These are phyloP conservation scores for Oryza brachyantha DNA, from an alignment of 176 grass and related monocot species.

Conservation along the genomic window DNA sequence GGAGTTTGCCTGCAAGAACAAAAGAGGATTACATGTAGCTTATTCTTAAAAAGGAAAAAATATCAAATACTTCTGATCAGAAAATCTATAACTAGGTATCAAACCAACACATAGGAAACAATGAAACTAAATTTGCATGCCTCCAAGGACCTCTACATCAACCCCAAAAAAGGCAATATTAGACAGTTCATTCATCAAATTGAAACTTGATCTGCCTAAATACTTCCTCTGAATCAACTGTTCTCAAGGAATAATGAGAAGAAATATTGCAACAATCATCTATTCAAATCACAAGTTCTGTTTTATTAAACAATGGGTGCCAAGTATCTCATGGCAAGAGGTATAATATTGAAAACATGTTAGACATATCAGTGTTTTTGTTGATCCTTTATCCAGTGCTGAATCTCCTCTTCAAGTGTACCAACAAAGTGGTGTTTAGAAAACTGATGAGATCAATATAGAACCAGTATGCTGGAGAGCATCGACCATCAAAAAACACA, in stretches of 20 bases:
- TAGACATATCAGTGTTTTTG: not conserved
- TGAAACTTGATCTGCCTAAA: not conserved
- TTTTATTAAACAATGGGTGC: conserved; percentile 2
- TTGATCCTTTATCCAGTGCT: not conserved
- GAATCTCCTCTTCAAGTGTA: conserved; percentile 10
- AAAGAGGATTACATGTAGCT: conserved; percentile 5
- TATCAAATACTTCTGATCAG: not conserved
- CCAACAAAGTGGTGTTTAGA: not conserved
- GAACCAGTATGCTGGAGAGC: not conserved
- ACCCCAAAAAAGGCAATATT: not conserved
- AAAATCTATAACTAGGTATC: not conserved
- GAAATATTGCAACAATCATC: not conserved
- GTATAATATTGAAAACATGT: not conserved
- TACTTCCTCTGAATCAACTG: not conserved
- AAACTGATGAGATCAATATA: not conserved
- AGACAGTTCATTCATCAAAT: not conserved
- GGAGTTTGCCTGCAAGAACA: conserved; percentile 86
- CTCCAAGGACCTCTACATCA: conserved; percentile 5
- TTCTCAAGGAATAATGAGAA: not conserved
- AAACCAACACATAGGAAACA: not conserved
- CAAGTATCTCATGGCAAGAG: not conserved
- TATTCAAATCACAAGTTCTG: not conserved
- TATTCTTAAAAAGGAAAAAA: conserved; percentile 3
- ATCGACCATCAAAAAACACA: not conserved
- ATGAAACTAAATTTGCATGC: not conserved